These are phyloP conservation scores for Stygiomarasmius scandens DNA, from an alignment of 1,284 basidiomycete species.

Conservation along the genomic window DNA sequence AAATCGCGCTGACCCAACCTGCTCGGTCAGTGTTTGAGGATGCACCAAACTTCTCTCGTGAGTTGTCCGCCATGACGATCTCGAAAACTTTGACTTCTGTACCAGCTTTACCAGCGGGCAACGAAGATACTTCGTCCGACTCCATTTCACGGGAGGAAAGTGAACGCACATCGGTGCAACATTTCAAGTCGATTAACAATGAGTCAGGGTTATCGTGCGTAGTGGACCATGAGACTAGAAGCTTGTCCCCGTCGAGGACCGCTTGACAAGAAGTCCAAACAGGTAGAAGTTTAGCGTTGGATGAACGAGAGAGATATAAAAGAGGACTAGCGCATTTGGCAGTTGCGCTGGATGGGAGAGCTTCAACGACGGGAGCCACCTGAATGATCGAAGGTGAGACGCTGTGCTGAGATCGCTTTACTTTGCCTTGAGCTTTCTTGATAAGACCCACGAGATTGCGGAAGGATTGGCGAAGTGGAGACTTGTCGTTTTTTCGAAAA, in stretches of 20 bases:
- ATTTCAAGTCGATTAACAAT: constrained; percentile 49
- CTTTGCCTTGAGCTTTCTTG: constrained; percentile 50
- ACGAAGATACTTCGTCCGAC: constrained; percentile 41
- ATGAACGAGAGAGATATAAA: constrained; percentile 49
- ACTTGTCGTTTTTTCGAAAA: constrained; percentile 42
- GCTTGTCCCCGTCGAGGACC: constrained; percentile 45
- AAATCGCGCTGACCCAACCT: constrained; percentile 71
- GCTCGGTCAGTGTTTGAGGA: constrained; percentile 63
- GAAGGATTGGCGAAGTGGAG: constrained; percentile 66
- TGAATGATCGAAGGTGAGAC: neutral
- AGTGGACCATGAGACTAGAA: constrained; percentile 52
- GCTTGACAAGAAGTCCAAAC: constrained; percentile 60
- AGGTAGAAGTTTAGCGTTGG: constrained; percentile 33
- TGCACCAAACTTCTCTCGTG: constrained; percentile 62
- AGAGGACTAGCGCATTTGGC: constrained; percentile 36
- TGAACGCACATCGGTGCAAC: constrained; percentile 67
- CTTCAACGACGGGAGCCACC: constrained; percentile 15
- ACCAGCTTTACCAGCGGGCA: constrained; percentile 37
- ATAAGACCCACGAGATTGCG: constrained; percentile 66
- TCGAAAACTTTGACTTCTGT: constrained; percentile 61
- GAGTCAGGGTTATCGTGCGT: constrained; percentile 45
- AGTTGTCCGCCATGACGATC: constrained; percentile 54
- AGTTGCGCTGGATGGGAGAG: constrained; percentile 20
- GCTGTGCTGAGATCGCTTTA: constrained; percentile 4
- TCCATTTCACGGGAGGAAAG: constrained; percentile 46